Evolutionary conservation across 192 early-diverging fungal genomes (phyloP).

Genomic region (Coemansia sp.): DNA sequence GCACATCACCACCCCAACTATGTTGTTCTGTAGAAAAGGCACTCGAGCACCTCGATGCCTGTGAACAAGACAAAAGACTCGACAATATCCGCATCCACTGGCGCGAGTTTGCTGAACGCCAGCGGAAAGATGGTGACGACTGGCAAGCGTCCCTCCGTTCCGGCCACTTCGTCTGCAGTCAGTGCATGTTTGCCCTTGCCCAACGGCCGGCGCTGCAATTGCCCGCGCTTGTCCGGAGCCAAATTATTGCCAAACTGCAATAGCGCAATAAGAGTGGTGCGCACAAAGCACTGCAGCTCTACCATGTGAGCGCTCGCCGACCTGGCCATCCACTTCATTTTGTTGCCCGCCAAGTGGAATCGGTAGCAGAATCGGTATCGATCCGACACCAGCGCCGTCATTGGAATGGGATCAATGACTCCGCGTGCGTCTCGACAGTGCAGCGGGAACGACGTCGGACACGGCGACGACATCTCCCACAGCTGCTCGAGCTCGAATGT

Average conservation of each 20-base stretch:
- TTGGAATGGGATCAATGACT: slow-evolving; percentile 39
- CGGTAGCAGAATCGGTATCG: slow-evolving; percentile 56
- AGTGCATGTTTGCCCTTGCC: neutral
- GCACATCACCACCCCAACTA: neutral
- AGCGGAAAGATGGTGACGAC: slow-evolving; percentile 31
- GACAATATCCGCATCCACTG: slow-evolving; percentile 28
- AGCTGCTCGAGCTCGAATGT: slow-evolving; percentile 26
- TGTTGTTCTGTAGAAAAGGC: slow-evolving; percentile 16
- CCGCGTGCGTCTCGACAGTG: slow-evolving; percentile 55
- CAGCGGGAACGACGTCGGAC: slow-evolving; percentile 37
- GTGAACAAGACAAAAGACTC: slow-evolving; percentile 56
- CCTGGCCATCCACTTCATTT: slow-evolving; percentile 47
- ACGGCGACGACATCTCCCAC: slow-evolving; percentile 53
- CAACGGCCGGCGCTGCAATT: neutral
- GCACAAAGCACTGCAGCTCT: slow-evolving; percentile 48
- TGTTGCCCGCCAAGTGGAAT: slow-evolving; percentile 41
- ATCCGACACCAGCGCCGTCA: slow-evolving; percentile 49
- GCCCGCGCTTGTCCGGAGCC: neutral
- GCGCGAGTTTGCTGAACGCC: slow-evolving; percentile 31
- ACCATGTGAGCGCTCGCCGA: neutral
- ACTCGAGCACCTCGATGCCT: slow-evolving; percentile 48
- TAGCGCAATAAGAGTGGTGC: slow-evolving; percentile 31
- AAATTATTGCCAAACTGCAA: slow-evolving; percentile 17
- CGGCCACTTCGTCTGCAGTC: neutral
- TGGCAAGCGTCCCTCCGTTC: slow-evolving; percentile 8